Conservation (phyloP, 176 grass and related monocot species). For the Carex kokanica region DNA sequence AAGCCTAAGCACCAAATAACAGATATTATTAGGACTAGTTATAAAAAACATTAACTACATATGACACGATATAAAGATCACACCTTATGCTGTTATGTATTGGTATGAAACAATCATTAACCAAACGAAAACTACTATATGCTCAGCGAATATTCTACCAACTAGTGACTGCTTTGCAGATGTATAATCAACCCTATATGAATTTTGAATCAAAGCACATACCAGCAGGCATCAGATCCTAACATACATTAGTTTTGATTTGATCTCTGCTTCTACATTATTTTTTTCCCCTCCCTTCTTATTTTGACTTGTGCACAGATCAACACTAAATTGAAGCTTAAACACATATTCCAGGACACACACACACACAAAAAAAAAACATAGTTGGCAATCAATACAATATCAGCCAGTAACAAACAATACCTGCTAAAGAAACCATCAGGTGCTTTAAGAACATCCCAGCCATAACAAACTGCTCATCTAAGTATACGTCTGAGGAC, state of each 20-base stretch:
- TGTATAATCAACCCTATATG: neutral
- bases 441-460: slow-evolving; percentile 69
- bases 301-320: neutral
- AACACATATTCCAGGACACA: neutral
- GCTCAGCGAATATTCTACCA: neutral
- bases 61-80: neutral
- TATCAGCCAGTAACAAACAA: neutral
- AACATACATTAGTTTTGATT: neutral
- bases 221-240: neutral
- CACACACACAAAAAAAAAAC: neutral
- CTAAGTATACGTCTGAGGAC: slow-evolving; percentile 92
- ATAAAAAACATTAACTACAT: neutral
- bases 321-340: neutral
- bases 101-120: neutral
- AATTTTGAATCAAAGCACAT: neutral
- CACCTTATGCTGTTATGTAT: neutral
- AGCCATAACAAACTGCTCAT: slow-evolving; percentile 85
- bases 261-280: neutral
- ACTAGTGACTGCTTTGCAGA: neutral
- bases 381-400: neutral
- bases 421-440: slow-evolving; percentile 84
- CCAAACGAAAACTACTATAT: neutral
- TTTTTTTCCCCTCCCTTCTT: neutral
- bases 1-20: slow-evolving; percentile 52
- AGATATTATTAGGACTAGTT: neutral